phyloP scores from a whole-genome alignment of 768 basidiomycete species.

The Dendrothele bispora region DNA sequence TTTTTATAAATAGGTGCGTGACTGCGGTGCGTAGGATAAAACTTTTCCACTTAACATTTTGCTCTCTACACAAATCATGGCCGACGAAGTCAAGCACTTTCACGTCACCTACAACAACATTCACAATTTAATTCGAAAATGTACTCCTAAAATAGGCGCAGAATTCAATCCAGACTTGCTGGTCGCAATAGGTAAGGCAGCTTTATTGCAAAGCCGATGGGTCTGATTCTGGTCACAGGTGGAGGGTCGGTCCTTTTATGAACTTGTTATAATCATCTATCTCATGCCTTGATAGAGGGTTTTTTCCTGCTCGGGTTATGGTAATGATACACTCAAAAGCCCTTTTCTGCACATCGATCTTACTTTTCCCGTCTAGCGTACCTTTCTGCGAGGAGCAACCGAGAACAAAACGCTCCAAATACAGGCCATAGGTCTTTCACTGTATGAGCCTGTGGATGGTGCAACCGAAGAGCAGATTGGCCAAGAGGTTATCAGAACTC shows the following conservation, averaged over 20 bases:
- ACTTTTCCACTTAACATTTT: not conserved
- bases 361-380: constrained; percentile 50
- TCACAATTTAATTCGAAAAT: constrained; percentile 79
- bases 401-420: constrained; percentile 84
- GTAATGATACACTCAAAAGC: constrained; percentile 34
- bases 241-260: constrained; percentile 65
- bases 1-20: too few relatives aligned
- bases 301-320: constrained; percentile 94
- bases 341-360: not conserved
- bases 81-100: constrained; percentile 54
- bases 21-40: too few relatives aligned
- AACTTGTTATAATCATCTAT: constrained; percentile 5
- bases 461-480: constrained; percentile 74
- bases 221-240: constrained; percentile 40
- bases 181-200: constrained; percentile 71
- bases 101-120: constrained; percentile 89
- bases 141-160: constrained; percentile 63
- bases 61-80: constrained; percentile 27
- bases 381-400: constrained; percentile 74
- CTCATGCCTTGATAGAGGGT: constrained; percentile 58
- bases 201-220: constrained; percentile 5
- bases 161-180: constrained; percentile 87
- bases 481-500: constrained; percentile 86
- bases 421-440: constrained; percentile 92
- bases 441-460: constrained; percentile 89